phyloP scores from a whole-genome alignment of 2,329 filamentous ascomycete species.

The Aspergillus sclerotialis region DNA sequence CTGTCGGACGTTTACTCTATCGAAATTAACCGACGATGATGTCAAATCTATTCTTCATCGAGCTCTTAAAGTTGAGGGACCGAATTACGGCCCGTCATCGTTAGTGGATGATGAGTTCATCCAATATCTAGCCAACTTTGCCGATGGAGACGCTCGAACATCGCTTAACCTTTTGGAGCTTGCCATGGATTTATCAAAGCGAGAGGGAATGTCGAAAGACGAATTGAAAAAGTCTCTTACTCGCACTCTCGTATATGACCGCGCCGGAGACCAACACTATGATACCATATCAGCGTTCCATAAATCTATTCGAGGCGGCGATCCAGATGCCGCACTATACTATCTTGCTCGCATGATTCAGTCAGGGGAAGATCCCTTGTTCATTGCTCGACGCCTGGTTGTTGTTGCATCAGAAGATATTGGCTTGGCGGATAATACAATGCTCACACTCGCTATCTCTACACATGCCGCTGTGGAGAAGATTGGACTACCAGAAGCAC shows the following conservation, averaged over 20 bases:
- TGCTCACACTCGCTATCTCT: conserved; percentile 77
- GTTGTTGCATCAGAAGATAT: conserved; percentile 94
- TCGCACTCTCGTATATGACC: conserved; percentile 89
- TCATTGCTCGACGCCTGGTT: conserved; percentile 85
- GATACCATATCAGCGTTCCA: conserved; percentile 96
- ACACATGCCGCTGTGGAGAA: conserved; percentile 84
- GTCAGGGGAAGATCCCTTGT: conserved; percentile 87
- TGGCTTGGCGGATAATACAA: conserved; percentile 76
- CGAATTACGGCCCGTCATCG: conserved; percentile 39
- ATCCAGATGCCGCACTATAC: conserved; percentile 83
- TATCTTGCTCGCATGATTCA: conserved; percentile 95
- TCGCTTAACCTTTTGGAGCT: conserved; percentile 89
- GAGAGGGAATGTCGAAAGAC: conserved; percentile 61
- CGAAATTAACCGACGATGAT: conserved; percentile 65
- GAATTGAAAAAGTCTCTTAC: conserved; percentile 77
- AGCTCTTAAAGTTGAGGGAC: conserved; percentile 60
- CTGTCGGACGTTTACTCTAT: conserved; percentile 82
- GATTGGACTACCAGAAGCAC: conserved; percentile 89
- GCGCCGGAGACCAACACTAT: conserved; percentile 93
- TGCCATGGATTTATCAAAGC: conserved; percentile 67
- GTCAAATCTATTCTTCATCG: conserved; percentile 66
- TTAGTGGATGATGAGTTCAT: conserved; percentile 73
- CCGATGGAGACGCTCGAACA: conserved; percentile 88
- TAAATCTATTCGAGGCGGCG: conserved; percentile 83
- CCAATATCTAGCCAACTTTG: conserved; percentile 73